A percentile compares a stretch with the other conserved stretches of the same genome.
These are phyloP conservation scores for Babesia ovata DNA, from an alignment of 169 alveolate species.

Conservation along the genomic window DNA sequence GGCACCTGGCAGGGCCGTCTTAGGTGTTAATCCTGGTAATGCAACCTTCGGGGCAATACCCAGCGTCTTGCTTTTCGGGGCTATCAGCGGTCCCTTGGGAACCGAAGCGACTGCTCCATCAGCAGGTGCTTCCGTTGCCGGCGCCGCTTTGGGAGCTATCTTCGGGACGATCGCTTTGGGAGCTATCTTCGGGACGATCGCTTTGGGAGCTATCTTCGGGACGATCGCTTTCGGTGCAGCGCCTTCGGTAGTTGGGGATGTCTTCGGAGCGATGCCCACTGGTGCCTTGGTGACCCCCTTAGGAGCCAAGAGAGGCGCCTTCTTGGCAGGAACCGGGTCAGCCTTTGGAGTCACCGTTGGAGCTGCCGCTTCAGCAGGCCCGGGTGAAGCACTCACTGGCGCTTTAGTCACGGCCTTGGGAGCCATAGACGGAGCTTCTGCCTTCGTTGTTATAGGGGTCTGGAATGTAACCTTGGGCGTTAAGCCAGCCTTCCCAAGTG, in stretches of 20 bases:
- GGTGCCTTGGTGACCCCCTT: neutral
- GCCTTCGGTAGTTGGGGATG: neutral
- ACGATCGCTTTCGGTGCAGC: neutral
- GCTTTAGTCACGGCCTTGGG: neutral
- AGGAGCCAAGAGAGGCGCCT: conserved; percentile 10
- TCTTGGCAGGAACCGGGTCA: neutral
- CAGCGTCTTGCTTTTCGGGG: conserved; percentile 13
- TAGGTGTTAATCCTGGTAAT: conserved; percentile 9
- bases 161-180: conserved; percentile 1
- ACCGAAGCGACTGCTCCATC: neutral
- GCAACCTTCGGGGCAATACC: conserved; percentile 32
- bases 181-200: conserved; percentile 1
- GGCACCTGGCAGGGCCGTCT: conserved; percentile 10
- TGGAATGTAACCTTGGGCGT: neutral
- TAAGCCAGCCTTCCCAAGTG: neutral
- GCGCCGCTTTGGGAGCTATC: neutral
- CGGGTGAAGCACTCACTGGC: no score
- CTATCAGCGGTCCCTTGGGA: conserved; percentile 1
- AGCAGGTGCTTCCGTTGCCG: neutral
- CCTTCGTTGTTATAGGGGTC: neutral
- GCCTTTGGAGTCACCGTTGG: conserved; percentile 26
- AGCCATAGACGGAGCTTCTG: neutral
- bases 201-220: neutral
- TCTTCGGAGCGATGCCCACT: neutral
- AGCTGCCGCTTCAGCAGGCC: neutral